Percentiles rank a stretch among this genome's conserved stretches.
Evolutionary conservation across 2,329 filamentous ascomycete species (phyloP).

Genomic region (Phaeomoniella chlamydospora): DNA sequence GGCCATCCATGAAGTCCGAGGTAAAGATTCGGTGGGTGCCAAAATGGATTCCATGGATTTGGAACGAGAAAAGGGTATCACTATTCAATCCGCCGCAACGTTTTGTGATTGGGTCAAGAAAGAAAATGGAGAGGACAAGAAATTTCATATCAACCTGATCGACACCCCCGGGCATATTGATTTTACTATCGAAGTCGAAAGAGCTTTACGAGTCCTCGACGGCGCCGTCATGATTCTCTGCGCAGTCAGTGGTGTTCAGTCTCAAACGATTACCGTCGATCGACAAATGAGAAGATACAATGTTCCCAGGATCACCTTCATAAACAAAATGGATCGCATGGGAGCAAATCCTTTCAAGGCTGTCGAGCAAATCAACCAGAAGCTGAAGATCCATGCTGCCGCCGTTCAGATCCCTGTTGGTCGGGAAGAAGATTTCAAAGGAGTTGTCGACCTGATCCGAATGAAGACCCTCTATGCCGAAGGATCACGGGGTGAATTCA

Average conservation of each 20-base stretch:
- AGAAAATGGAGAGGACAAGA: constrained; percentile 69
- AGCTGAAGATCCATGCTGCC: constrained; percentile 83
- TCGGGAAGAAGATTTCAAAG: constrained; percentile 77
- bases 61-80: constrained; percentile 96
- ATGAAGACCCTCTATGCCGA: constrained; percentile 94
- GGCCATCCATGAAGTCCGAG: constrained; percentile 90
- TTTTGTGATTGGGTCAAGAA: constrained; percentile 95
- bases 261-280: constrained; percentile 95
- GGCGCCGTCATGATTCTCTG: constrained; percentile 98
- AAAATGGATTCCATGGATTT: constrained; percentile 99
- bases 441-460: constrained; percentile 79
- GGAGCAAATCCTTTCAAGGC: constrained; percentile 96
- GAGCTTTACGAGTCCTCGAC: constrained; percentile 84
- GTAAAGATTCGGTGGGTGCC: constrained; percentile 85
- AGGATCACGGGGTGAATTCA: constrained; percentile 60
- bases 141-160: constrained; percentile 96
- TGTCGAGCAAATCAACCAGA: constrained; percentile 92
- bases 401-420: constrained; percentile 93
- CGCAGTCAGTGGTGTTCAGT: constrained; percentile 92
- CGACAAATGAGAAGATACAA: constrained; percentile 98
- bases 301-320: constrained; percentile 84
- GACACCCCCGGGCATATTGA: constrained; percentile 98
- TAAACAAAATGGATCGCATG: constrained; percentile 99
- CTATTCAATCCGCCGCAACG: constrained; percentile 94
- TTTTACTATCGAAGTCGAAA: constrained; percentile 97